Base-by-base conservation (phyloP, 2,329 filamentous ascomycete genomes). In the Zymoseptoria tritici region DNA sequence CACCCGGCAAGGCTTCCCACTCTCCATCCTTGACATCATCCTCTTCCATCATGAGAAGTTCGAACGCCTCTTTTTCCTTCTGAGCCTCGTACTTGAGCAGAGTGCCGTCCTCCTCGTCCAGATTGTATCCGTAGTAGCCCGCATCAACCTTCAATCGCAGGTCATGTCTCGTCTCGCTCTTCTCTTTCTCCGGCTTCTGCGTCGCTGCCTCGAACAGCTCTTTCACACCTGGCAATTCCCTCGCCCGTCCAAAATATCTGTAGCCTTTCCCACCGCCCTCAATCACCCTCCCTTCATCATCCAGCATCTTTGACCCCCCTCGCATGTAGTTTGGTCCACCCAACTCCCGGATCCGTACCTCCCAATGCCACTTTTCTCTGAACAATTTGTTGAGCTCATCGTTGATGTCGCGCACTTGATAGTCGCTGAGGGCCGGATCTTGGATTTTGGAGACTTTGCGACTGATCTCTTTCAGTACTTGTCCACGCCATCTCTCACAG, bases 381-480 rank as follows among this genome's bases (percentile, higher is more conserved):
- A 99, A 97, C 63, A 96, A 83, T 78, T 96, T 96, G 81, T 99
- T 99, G 81, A 99, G 96, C 77, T 99, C 94, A 76, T 99, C 94
- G 79, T 99, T 99, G 73, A 99, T 81, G 76, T 99, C 94, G 71
- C 94, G 87, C 75, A 99, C 91, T 80, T 97, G 94, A 79, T 89
- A 97, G 81, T 99, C 94, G 76, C 86, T 91, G n/a, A 99, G 82
- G 53, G 88, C 86, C 8, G 85, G 80, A 69, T 99, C 94, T 75
- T 99, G 94, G 78, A 99, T 97, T 72, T 90, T 90, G 64, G 91
- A 91, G 60, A 99, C 91, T 77, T 99, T 99, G 77, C 94, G 91
- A 65, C 88, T 93, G 71, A 99, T 93, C 75, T 99, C 94, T 74
- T 96, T 96, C 63, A 99, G 85, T 29, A 97, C 93, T 74, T 97